phyloP scores from a whole-genome alignment of 345 rosid genomes.

The Aquilaria malaccensis region DNA sequence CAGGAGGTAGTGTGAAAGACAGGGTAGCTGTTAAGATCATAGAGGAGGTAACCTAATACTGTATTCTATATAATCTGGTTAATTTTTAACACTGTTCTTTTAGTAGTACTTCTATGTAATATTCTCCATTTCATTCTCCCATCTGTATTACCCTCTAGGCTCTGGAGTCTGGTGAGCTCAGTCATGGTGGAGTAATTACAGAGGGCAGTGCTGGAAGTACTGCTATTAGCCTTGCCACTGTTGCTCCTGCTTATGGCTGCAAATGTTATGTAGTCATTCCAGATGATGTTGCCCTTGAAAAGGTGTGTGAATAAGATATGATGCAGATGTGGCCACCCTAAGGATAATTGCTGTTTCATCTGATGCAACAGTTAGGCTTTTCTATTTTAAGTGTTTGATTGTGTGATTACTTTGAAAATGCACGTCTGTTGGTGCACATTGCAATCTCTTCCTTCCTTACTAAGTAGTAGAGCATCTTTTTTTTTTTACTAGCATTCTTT shows the following conservation, averaged over 20 bases:
- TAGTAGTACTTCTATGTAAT: background rate
- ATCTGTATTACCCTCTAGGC: constrained; percentile 40
- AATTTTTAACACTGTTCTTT: background rate
- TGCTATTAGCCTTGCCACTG: constrained; percentile 93
- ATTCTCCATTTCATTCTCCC: background rate
- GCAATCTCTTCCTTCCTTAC: no score
- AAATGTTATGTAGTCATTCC: constrained; percentile 95
- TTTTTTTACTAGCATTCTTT: no score
- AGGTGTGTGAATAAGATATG: constrained; percentile 34
- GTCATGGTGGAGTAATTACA: constrained; percentile 65
- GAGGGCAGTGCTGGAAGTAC: constrained; percentile 99
- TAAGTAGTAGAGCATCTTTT: no score
- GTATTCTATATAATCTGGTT: background rate
- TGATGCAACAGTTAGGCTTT: background rate
- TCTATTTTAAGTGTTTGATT: no score
- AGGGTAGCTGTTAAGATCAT: constrained; percentile 86
- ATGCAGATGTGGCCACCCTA: background rate
- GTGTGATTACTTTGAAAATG: no score
- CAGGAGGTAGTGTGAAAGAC: constrained; percentile 97
- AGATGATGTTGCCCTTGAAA: constrained; percentile 91
- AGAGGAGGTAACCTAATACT: constrained; percentile 54
- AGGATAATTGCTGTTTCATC: background rate
- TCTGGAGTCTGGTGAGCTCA: constrained; percentile 64
- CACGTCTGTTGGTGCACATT: no score
- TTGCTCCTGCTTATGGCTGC: constrained; percentile 87